Base-by-base conservation (phyloP, 1,284 basidiomycete genomes). In the Papiliotrema flavescens region DNA sequence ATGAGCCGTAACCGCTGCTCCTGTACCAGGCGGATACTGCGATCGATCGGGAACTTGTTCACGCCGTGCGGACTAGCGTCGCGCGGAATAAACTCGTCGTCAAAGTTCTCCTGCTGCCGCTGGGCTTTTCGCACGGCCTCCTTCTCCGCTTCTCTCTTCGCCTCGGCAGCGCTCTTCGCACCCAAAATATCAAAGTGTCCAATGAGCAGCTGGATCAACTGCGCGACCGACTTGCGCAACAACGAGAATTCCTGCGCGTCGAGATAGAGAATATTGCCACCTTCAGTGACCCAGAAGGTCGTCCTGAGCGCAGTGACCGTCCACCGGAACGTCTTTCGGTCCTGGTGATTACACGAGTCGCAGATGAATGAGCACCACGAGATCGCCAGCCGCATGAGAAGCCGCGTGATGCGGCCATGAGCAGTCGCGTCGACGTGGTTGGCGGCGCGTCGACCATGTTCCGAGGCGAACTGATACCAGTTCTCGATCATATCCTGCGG, bases 331-430 rank as follows among this genome's bases (percentile, higher is more conserved):
- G 94, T 98, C 75, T 89, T 91, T 57, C 92, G 85, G 73, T 98
- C 95, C 43, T 91, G 89, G 1, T 93, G 91, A 66, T 97, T 90
- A 77, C 96, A 99, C 67, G 95, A 91, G 71, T 98, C 94, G 76
- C 92, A 97, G 60, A 98, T 96, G 79, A 99, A 98, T 24, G 90
- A 87, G 24, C 98, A 90, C 96, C 96, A 99, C 20, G 89, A 88
- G 64, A 97, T 96, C 2, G 92, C 90, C 42, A 96, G 82, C 59
- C 85, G 85, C 75, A 94, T 88, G 36, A 97, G 80, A 7, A 88
- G 80, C 19, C 86, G 83, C 66, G 89, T 89, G 78, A 95, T 94
- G 56, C 87, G 85, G 55, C 83, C 79, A 61, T 88, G 78, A 2
- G 84, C 82, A 0, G 82, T 70, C 19, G 83, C 82, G 66, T 94